Evolutionary conservation across 495 filamentous ascomycete species (phyloP).

Genomic region (Podospora anserina): DNA sequence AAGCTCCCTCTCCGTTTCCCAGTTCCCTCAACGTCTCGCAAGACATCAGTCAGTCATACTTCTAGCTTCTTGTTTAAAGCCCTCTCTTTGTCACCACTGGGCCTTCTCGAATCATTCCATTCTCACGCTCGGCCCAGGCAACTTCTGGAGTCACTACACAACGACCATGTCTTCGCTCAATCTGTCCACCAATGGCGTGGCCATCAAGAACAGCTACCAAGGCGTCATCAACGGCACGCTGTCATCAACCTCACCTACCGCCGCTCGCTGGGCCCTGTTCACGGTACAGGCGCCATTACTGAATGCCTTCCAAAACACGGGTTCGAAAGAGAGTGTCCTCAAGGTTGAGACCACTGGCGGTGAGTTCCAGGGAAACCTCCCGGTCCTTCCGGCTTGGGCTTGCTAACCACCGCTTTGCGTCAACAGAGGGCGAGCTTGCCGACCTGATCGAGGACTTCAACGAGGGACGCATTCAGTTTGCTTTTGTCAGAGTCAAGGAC

Average conservation of each 20-base stretch:
- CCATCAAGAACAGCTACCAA: conserved; percentile 90
- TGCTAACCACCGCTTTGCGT: not conserved
- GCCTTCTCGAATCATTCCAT: not conserved
- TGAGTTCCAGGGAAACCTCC: conserved; percentile 39
- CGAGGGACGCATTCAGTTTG: conserved; percentile 94
- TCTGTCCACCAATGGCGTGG: conserved; percentile 82
- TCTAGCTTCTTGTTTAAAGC: not conserved
- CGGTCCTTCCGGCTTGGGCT: not conserved
- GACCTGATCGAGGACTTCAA: conserved; percentile 97
- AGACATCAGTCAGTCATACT: not conserved
- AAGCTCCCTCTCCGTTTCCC: conserved; percentile 15
- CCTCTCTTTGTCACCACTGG: not conserved
- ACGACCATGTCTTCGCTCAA: conserved; percentile 83
- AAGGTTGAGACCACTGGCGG: conserved; percentile 92
- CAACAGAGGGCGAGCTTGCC: conserved; percentile 82
- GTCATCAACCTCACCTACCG: conserved; percentile 55
- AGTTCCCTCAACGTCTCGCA: conserved; percentile 4
- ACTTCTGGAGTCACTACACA: not conserved
- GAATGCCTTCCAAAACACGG: conserved; percentile 84
- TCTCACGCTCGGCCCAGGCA: not conserved
- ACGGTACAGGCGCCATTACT: conserved; percentile 85
- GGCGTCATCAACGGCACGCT: conserved; percentile 73
- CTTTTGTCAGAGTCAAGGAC: conserved; percentile 93
- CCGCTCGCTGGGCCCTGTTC: conserved; percentile 81
- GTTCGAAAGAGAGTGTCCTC: conserved; percentile 84